Conservation (phyloP, 148 eudicot genomes). For the Fallopia convolvulus region DNA sequence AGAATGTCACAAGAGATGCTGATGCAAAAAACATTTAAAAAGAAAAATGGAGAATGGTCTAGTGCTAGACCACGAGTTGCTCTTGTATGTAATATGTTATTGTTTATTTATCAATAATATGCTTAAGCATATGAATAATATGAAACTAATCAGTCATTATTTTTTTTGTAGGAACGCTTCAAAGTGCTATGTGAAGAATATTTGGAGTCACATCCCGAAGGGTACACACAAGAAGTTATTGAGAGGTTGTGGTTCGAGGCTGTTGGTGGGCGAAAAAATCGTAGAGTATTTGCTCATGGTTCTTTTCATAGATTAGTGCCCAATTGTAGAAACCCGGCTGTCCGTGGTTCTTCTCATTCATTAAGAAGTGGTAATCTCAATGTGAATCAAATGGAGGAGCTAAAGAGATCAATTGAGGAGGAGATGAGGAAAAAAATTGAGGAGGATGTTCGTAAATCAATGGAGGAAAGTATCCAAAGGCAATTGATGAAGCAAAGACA, state of each 20-base stretch:
- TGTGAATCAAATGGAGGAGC: too few species aligned
- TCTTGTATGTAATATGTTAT: background rate
- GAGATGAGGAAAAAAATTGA: too few species aligned
- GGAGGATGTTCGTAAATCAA: too few species aligned
- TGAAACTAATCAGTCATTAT: background rate
- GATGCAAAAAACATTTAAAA: background rate
- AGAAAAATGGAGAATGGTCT: background rate
- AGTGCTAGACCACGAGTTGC: background rate
- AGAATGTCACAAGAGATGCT: background rate
- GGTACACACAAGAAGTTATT: background rate
- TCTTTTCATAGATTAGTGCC: background rate
- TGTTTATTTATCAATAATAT: background rate
- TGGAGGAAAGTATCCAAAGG: too few species aligned
- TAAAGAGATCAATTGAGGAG: too few species aligned
- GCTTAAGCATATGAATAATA: background rate
- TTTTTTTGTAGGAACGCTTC: background rate
- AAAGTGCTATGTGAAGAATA: background rate
- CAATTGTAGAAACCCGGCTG: background rate
- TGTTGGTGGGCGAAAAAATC: background rate
- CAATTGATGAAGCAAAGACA: too few species aligned
- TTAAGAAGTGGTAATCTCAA: too few species aligned
- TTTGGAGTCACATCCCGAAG: background rate
- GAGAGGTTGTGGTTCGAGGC: background rate
- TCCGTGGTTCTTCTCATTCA: background rate
- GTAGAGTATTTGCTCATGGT: background rate